Conservation (phyloP, 2,329 filamentous ascomycete genomes). For the Trichoderma koningii region DNA sequence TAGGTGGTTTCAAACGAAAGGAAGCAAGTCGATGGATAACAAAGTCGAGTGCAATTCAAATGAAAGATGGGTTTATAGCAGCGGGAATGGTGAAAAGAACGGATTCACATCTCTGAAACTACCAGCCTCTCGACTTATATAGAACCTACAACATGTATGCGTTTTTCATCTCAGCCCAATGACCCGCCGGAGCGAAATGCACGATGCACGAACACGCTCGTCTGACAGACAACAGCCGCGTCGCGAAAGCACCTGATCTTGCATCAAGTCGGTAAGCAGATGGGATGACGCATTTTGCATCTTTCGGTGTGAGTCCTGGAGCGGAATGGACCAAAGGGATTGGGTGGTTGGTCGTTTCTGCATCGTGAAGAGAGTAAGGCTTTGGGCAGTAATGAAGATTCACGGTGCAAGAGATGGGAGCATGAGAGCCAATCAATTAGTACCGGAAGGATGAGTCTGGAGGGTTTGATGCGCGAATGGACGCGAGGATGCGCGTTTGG, state of each 20-base stretch:
- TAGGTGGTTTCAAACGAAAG: constrained; percentile 4
- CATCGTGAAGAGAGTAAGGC: constrained; percentile 8
- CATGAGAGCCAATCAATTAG: constrained; percentile 17
- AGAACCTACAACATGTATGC: not conserved
- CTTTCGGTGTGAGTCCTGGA: constrained; percentile 4
- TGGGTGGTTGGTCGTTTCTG: not conserved
- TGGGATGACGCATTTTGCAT: constrained; percentile 12
- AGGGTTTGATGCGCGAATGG: not conserved
- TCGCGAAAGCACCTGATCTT: constrained; percentile 34
- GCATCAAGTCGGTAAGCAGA: constrained; percentile 15
- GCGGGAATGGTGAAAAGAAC: not conserved
- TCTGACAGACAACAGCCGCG: constrained; percentile 28
- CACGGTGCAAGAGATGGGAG: not conserved
- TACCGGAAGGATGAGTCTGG: not conserved
- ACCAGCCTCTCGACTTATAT: constrained; percentile 1
- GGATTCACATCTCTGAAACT: not conserved
- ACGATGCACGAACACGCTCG: constrained; percentile 6
- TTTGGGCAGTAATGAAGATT: constrained; percentile 24
- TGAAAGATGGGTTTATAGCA: not conserved
- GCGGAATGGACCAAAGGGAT: no score
- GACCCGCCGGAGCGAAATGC: not conserved
- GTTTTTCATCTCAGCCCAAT: constrained; percentile 13
- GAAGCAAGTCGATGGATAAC: constrained; percentile 5
- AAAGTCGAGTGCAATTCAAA: not conserved
- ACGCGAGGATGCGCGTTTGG: constrained; percentile 23